phyloP scores from a whole-genome alignment of 2,329 filamentous ascomycete genomes.

The Sphaerostilbella broomeana region DNA sequence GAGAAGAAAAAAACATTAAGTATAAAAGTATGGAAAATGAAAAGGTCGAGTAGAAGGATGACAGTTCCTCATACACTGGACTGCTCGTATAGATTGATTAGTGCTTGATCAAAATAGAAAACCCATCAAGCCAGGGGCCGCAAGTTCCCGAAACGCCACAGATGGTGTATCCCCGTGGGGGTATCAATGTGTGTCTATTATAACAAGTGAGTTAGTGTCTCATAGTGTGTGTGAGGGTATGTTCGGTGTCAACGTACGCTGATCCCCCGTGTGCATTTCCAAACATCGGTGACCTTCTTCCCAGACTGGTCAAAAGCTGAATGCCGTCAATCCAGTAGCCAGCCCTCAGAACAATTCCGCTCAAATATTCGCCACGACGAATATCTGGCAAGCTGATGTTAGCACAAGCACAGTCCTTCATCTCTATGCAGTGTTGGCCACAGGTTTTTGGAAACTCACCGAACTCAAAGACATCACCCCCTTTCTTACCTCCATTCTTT shows the following conservation, averaged over 20 bases:
- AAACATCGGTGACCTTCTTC: conserved; percentile 78
- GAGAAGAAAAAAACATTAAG: too few species aligned
- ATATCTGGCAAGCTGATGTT: conserved; percentile 53
- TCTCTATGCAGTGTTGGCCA: not conserved
- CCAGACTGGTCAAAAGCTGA: conserved; percentile 81
- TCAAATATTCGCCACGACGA: conserved; percentile 75
- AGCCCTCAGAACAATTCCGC: conserved; percentile 77
- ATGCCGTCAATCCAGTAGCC: conserved; percentile 82
- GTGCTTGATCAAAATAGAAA: conserved; percentile 63
- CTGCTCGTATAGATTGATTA: too few species aligned
- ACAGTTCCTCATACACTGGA: too few species aligned
- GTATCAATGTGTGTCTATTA: conserved; percentile 74
- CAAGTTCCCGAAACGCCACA: conserved; percentile 81
- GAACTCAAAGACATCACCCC: conserved; percentile 69
- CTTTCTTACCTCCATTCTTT: conserved; percentile 63
- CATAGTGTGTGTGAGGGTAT: not conserved
- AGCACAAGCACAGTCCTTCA: not conserved
- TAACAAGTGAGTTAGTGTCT: conserved; percentile 19
- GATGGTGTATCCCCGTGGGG: conserved; percentile 81
- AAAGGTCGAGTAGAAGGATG: too few species aligned
- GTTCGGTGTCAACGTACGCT: conserved; percentile 53
- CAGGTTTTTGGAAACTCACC: conserved; percentile 45
- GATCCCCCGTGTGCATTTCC: conserved; percentile 75
- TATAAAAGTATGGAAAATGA: too few species aligned
- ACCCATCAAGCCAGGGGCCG: conserved; percentile 75